Evolutionary conservation across 345 rosid genomes (phyloP), one percentile per base, ranked within the genome.

Genomic region (Hibiscus trionum): DNA sequence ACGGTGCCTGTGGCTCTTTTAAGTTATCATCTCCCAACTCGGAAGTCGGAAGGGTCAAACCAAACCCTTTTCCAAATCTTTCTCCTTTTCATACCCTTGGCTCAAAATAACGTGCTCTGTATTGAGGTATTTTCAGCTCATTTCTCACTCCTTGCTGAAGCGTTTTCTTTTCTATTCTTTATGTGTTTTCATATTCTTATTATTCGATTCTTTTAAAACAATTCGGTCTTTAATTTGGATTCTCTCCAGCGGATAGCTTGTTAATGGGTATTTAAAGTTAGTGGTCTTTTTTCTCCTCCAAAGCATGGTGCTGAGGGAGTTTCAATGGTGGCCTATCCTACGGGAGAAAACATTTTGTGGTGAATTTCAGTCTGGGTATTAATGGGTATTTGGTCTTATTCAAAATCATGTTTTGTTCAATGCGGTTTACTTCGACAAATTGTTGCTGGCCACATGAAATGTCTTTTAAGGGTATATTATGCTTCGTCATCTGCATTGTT

Each of bases 311-410:
- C 56, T 21, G 37, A 46, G 7, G 70, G 24, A 19, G 19, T 16
- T 66, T 5, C 33, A 2, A 24, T 66, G 35, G 55, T 44, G 55
- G 35, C 33, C 49, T 24, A 24, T 66, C 12, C 27, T 21, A 57
- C 26, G 61, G 61, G 61, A 57, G 27, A 57, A 21, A 57, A 26
- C 61, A 57, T 19, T 21, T 19, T 21, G 11, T 57, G 55, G 14
- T 27, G 35, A n/a, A 44, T 15, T 29, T 47, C 35, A 17, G 27
- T 73, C 11, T 0, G 63, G 50, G 53, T 76, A 35, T 78, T 78
- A 56, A 78, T 83, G 84, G 75, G 78, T 77, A 53, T 61, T 68
- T 61, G 4, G 60, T 31, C 69, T 61, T 47, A 21, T 66, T 64
- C 77, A 42, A 80, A 55, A 70, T 46, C 27, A 53, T 49, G 81